phyloP scores from a whole-genome alignment of 768 basidiomycete species.

The Lactarius tabidus region DNA sequence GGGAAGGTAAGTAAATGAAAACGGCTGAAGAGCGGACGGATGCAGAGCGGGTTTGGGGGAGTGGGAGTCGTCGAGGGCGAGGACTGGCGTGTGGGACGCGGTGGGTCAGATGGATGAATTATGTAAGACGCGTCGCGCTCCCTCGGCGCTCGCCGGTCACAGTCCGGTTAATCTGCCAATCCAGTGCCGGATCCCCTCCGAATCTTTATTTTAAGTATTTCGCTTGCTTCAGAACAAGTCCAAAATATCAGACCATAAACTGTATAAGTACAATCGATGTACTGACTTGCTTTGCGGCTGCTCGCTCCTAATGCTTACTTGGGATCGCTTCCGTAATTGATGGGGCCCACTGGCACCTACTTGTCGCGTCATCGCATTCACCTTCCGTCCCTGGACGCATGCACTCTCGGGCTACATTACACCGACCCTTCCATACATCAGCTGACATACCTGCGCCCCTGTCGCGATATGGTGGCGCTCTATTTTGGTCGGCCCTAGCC shows the following conservation, averaged over 20 bases:
- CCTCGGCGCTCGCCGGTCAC: conserved; percentile 24
- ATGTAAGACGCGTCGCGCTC: conserved; percentile 29
- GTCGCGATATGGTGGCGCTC: conserved; percentile 1
- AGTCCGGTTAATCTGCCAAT: conserved; percentile 12
- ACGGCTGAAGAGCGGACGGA: conserved; percentile 1
- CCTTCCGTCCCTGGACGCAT: conserved; percentile 14
- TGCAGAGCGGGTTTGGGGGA: conserved; percentile 4
- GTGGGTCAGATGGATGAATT: conserved; percentile 22
- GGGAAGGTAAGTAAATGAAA: not conserved
- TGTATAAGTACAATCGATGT: not conserved
- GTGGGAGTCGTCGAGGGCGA: conserved; percentile 16
- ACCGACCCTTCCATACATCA: conserved; percentile 17
- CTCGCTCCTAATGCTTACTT: not conserved
- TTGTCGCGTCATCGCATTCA: conserved; percentile 23
- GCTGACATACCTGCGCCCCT: conserved; percentile 19
- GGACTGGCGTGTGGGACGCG: conserved; percentile 27
- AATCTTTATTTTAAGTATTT: not conserved
- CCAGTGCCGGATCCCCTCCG: conserved; percentile 14
- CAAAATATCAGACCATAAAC: not conserved
- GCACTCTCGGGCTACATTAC: conserved; percentile 4
- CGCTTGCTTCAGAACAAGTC: not conserved
- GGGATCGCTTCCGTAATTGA: conserved; percentile 12
- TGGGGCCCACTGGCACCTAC: conserved; percentile 8
- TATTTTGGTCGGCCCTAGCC: not conserved
- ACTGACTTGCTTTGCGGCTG: not conserved